Evolutionary conservation across 768 basidiomycete species (phyloP).

Genomic region (Pisolithus marmoratus): DNA sequence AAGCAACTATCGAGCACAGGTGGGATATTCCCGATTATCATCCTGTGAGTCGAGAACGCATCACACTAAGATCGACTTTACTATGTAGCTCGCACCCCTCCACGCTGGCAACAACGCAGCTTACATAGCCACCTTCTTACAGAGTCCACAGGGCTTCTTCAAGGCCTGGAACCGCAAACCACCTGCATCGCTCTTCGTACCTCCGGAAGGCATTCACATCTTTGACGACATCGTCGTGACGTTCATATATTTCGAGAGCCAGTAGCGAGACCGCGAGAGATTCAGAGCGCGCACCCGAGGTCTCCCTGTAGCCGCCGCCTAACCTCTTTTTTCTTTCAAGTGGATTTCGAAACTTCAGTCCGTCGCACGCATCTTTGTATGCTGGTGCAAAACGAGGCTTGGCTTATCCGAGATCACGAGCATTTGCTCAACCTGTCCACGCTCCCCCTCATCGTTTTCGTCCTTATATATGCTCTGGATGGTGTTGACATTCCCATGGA

Average conservation of each 20-base stretch:
- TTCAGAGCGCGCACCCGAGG: constrained; percentile 8
- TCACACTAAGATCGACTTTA: background rate
- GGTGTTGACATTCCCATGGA: background rate
- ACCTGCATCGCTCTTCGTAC: constrained; percentile 19
- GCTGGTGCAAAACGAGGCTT: background rate
- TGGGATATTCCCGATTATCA: background rate
- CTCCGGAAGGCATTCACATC: constrained; percentile 24
- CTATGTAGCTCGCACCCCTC: constrained; percentile 25
- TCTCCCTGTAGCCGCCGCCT: constrained; percentile 1
- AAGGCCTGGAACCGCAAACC: constrained; percentile 13
- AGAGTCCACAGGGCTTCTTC: constrained; percentile 10
- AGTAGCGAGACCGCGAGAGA: constrained; percentile 23
- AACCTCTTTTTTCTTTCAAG: background rate
- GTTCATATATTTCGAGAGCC: constrained; percentile 30
- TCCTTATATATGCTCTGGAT: background rate
- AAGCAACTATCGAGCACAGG: constrained; percentile 17
- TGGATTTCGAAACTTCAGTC: too few species aligned
- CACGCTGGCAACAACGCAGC: background rate
- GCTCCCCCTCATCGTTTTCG: background rate
- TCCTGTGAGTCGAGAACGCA: background rate
- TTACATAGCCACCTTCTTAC: constrained; percentile 25
- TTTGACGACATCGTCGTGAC: constrained; percentile 33
- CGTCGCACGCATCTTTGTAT: background rate
- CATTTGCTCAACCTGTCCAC: too few species aligned
- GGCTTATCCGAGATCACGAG: background rate